Evolutionary conservation across 2,329 filamentous ascomycete genomes (phyloP).

Genomic region (Shiraia bambusicola): DNA sequence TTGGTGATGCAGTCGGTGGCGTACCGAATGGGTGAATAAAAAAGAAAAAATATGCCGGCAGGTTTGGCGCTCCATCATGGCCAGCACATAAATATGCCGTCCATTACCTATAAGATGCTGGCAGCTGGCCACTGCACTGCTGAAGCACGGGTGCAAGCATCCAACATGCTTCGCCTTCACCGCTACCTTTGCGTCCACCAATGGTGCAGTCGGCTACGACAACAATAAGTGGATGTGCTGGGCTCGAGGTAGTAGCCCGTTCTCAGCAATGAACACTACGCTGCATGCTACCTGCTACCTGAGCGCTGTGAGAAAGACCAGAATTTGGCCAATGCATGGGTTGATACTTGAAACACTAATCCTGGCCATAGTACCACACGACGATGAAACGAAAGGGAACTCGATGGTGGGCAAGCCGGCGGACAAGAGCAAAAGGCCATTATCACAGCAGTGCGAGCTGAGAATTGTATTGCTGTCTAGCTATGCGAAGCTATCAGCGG

Average conservation of each 20-base stretch:
- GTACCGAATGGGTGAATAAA: slow-evolving; percentile 2
- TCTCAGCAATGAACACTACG: not conserved
- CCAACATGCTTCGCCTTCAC: slow-evolving; percentile 4
- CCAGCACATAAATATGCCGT: slow-evolving; percentile 5
- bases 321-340: slow-evolving; percentile 13
- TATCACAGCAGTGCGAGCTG: not conserved
- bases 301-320: not conserved
- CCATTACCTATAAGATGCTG: slow-evolving; percentile 8
- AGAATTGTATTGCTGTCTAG: not conserved
- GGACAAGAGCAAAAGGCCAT: slow-evolving; percentile 4
- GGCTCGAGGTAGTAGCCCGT: not conserved
- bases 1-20: no score
- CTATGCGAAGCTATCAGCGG: slow-evolving; percentile 3
- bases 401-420: slow-evolving; percentile 1
- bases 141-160: slow-evolving; percentile 14
- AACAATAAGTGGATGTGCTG: not conserved
- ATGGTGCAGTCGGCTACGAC: not conserved
- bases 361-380: slow-evolving; percentile 20
- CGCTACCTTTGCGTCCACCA: slow-evolving; percentile 1
- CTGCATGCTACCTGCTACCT: not conserved
- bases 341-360: slow-evolving; percentile 23
- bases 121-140: no score
- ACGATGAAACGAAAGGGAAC: slow-evolving; percentile 15
- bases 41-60: slow-evolving; percentile 2
- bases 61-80: slow-evolving; percentile 6